A percentile compares a stretch with the other conserved stretches of the same genome.
phyloP scores from a whole-genome alignment of 768 basidiomycete genomes.

The Dentipellis fragilis region DNA sequence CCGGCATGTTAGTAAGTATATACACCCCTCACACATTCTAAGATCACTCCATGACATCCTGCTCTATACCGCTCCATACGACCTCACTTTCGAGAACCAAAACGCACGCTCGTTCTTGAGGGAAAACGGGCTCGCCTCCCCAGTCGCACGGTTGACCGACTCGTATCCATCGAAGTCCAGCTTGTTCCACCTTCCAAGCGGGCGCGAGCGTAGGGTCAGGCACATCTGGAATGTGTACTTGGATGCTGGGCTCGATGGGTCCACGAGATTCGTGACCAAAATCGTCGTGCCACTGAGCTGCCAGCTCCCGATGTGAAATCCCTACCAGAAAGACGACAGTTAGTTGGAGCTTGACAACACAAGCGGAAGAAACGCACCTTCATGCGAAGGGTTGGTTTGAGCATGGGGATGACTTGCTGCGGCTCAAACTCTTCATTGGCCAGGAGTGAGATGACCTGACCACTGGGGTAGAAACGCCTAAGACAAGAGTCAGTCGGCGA shows the following conservation, averaged over 20 bases:
- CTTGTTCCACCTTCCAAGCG: conserved; percentile 79
- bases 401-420: conserved; percentile 59
- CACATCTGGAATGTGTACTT: conserved; percentile 71
- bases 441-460: conserved; percentile 76
- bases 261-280: conserved; percentile 52
- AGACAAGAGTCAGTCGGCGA: background rate
- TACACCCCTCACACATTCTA: too few relatives aligned
- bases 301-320: conserved; percentile 67
- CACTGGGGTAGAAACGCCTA: conserved; percentile 83
- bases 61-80: conserved; percentile 28
- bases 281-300: conserved; percentile 51
- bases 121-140: conserved; percentile 57
- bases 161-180: conserved; percentile 67
- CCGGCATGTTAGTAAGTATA: too few relatives aligned
- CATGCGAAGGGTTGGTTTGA: conserved; percentile 70
- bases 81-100: conserved; percentile 88
- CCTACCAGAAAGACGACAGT: conserved; percentile 29
- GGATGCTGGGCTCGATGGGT: conserved; percentile 24
- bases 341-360: background rate
- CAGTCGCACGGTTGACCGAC: conserved; percentile 65
- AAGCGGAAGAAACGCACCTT: conserved; percentile 37
- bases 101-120: conserved; percentile 84
- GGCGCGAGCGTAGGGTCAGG: conserved; percentile 61
- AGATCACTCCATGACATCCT: too few relatives aligned
- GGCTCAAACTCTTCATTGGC: conserved; percentile 71